Evolutionary conservation across 805 yeast genomes (phyloP), one percentile per base, ranked within the genome.

Genomic region (Zygoascus ofunaensis): DNA sequence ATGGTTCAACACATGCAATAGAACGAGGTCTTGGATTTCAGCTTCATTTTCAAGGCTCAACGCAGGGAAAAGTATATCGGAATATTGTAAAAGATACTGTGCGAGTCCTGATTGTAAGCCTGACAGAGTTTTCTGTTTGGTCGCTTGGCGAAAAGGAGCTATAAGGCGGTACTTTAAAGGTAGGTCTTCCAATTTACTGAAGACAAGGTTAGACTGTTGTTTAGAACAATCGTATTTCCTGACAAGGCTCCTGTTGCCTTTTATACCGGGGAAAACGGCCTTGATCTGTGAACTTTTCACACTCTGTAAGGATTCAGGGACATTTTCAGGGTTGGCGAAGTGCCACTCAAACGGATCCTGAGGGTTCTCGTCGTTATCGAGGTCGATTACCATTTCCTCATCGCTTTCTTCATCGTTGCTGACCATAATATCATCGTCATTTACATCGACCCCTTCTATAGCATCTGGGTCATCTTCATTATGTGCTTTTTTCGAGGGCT

Each of bases 301-400:
- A 54, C 45, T 46, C 35, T 41, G 48, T 42, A 40, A 34, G 34
- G 52, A 42, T 28, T 54, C 21, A n/a, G 34, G 10, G 5, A 12
- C n/a, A 19, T 24, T 21, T 3, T 36, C 24, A 15, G 41, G 41
- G 24, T 68, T 63, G 39, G 79, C 81, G 61, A 82, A 89, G 60
- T 89, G 97, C 10, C 64, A 56, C 49, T 83, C 84, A 54, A 84
- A 87, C 0, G 94, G 85, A 63, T 90, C 96, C 5, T 62, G 58
- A 8, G 52, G 43, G 39, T 65, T 68, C 4, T 62, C 69, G 15
- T 65, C 71, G 39, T 62, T 61, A 15, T 63, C 70, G 39, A 62
- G 64, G 20, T 65, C 71, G 10, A 64, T 70, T 4, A 57, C 71
- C 3, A 53, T 63, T 10, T 48, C 54, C 20, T 63, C 67, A 32